Conservation (phyloP, 2,329 filamentous ascomycete species). For the Neoarthrinium moseri region DNA sequence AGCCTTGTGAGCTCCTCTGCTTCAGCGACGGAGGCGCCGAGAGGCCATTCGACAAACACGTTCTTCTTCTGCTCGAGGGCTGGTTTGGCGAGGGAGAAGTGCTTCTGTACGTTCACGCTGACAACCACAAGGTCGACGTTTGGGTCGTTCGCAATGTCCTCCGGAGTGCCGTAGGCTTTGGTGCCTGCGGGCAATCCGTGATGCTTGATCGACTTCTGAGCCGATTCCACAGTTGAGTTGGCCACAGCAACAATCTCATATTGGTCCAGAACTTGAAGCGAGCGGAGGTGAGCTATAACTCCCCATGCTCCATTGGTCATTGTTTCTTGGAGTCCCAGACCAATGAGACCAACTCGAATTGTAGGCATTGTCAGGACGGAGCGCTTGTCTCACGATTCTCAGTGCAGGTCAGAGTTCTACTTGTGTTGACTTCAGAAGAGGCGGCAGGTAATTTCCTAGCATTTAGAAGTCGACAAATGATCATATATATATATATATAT, state of each 20-base stretch:
- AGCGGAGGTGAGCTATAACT: slow-evolving; percentile 34
- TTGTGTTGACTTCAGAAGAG: background rate
- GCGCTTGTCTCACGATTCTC: background rate
- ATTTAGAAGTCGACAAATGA: background rate
- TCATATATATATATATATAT: background rate
- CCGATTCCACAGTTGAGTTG: slow-evolving; percentile 43
- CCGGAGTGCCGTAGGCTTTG: slow-evolving; percentile 39
- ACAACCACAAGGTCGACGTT: slow-evolving; percentile 47
- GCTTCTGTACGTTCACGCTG: slow-evolving; percentile 39
- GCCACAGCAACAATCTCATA: slow-evolving; percentile 49
- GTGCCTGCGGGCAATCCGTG: slow-evolving; percentile 31
- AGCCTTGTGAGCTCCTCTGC: slow-evolving; percentile 40
- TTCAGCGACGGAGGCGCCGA: slow-evolving; percentile 37
- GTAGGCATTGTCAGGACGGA: slow-evolving; percentile 19
- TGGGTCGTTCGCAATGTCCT: slow-evolving; percentile 41
- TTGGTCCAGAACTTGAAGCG: slow-evolving; percentile 27
- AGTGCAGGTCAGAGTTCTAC: no score
- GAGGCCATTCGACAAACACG: slow-evolving; percentile 50
- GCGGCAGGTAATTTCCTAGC: background rate
- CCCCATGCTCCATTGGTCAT: slow-evolving; percentile 29
- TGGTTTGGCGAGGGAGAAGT: slow-evolving; percentile 39
- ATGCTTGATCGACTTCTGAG: slow-evolving; percentile 36
- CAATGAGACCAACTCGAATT: slow-evolving; percentile 24
- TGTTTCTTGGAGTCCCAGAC: slow-evolving; percentile 13
- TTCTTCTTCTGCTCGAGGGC: slow-evolving; percentile 43